phyloP scores from a whole-genome alignment of 2,329 filamentous ascomycete genomes.

The Fusarium keratoplasticum region DNA sequence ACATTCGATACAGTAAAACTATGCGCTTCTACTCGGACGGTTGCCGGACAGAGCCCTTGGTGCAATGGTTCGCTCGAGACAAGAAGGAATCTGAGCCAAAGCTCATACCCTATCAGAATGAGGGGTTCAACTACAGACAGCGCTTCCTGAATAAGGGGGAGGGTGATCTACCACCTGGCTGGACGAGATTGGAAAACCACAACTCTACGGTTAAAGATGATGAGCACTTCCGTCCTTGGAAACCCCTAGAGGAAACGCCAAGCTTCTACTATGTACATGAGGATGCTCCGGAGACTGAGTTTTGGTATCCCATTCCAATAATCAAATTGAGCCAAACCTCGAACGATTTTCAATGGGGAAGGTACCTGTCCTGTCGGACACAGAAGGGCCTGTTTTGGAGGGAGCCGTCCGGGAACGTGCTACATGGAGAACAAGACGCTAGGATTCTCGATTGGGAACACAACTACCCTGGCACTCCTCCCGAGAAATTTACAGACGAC shows the following conservation, averaged over 20 bases:
- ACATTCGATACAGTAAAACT: neutral
- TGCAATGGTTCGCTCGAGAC: neutral
- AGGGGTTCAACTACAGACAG: neutral
- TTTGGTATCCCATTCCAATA: neutral
- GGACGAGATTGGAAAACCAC: neutral
- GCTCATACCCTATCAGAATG: neutral
- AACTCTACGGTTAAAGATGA: neutral
- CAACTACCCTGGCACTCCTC: neutral
- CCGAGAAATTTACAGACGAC: neutral
- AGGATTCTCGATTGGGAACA: neutral
- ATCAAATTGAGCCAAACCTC: neutral
- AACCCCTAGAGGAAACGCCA: neutral
- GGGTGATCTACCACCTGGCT: neutral
- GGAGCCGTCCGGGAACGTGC: neutral
- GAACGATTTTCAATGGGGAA: neutral
- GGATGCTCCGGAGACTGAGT: neutral
- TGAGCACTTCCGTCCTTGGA: neutral
- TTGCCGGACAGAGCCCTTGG: neutral
- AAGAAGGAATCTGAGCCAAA: neutral
- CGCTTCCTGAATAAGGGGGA: neutral
- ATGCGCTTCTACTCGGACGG: neutral
- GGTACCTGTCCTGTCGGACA: neutral
- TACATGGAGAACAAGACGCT: neutral
- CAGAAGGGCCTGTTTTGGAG: neutral
- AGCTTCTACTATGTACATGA: neutral